phyloP scores from a whole-genome alignment of 2,329 filamentous ascomycete genomes.

The Clarireedia hainanense region DNA sequence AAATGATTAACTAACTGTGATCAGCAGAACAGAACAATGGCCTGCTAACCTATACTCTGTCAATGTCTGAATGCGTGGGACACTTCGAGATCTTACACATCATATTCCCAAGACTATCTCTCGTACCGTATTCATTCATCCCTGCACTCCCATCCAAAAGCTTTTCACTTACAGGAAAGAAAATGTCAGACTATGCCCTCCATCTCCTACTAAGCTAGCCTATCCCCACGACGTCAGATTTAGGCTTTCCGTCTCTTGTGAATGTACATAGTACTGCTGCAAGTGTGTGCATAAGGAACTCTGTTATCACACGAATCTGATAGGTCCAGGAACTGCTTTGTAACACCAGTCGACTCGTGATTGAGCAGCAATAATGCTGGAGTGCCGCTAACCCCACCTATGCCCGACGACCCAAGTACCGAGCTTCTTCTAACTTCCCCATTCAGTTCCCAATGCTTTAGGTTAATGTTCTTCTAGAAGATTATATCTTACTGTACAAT shows the following conservation, averaged over 20 bases:
- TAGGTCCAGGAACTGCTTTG: background rate
- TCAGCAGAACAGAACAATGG: constrained; percentile 4
- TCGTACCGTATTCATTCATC: background rate
- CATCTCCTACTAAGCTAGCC: background rate
- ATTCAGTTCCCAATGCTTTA: background rate
- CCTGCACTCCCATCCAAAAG: background rate
- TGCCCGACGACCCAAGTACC: background rate
- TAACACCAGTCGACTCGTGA: too few relatives aligned
- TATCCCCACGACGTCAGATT: constrained; percentile 5
- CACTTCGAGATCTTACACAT: too few relatives aligned
- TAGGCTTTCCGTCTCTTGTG: background rate
- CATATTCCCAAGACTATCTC: too few relatives aligned
- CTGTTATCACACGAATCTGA: constrained; percentile 4
- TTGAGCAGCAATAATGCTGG: too few relatives aligned
- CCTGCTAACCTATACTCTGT: too few relatives aligned
- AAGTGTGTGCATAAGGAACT: constrained; percentile 6
- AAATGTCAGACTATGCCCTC: background rate
- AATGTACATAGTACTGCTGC: background rate
- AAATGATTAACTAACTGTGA: background rate
- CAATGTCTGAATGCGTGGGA: too few relatives aligned
- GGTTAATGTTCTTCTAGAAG: background rate
- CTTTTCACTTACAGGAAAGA: constrained; percentile 1
- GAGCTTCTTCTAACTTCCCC: background rate
- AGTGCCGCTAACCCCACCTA: background rate
- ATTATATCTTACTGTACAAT: background rate